Base-by-base conservation (phyloP, 148 eudicot species). In the Vaccinium corymbosum region DNA sequence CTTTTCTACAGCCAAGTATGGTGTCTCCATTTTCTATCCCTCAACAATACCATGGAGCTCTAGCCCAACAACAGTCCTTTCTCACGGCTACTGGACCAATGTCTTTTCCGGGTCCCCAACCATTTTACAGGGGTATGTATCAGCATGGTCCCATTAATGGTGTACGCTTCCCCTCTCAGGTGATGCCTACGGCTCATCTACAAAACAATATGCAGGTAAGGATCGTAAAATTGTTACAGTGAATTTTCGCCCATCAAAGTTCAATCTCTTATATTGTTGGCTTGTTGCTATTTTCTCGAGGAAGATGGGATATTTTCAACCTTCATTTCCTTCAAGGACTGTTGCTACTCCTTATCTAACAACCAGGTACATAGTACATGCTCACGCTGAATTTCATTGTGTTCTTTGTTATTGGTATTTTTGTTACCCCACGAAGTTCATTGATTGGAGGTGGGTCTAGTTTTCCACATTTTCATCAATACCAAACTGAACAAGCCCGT, bases 61-160 rank as follows among this genome's bases (percentile, higher is more conserved):
- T 94, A 93, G 97, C 99, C 74, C 99, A 97, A 82, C 99, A 97
- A 62, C 98, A 93, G 80, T 88, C 94, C 53, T 90, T 97, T 88
- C 90, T 91, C 71, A 91, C 93, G 93, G 98, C 98, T 42, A 97
- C 98, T 17, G 97, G 88, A 12, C 61, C 81, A n/a, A 85, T 76
- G 49, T 81, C 87, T 78, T 57, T 51, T 73, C 66, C 52, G 6
- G 80, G 35, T 16, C 25, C 84, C 52, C 89, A 80, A 72, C 76
- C 46, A 17, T 38, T 52, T 52, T 84, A 84, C 29, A 50, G 57
- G 48, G 80, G 70, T 83, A 52, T 32, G 13, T 61, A 83, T 87
- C 86, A 75, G 81, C 80, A 25, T 52, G 76, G 81, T 32, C 66
- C 25, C n/a, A 22, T 25, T 66, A 83, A 85, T 27, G 79, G 89